A percentile compares a stretch with the other conserved stretches of the same genome.
Conservation (phyloP, 495 filamentous ascomycete species). For the Parathielavia appendiculata region DNA sequence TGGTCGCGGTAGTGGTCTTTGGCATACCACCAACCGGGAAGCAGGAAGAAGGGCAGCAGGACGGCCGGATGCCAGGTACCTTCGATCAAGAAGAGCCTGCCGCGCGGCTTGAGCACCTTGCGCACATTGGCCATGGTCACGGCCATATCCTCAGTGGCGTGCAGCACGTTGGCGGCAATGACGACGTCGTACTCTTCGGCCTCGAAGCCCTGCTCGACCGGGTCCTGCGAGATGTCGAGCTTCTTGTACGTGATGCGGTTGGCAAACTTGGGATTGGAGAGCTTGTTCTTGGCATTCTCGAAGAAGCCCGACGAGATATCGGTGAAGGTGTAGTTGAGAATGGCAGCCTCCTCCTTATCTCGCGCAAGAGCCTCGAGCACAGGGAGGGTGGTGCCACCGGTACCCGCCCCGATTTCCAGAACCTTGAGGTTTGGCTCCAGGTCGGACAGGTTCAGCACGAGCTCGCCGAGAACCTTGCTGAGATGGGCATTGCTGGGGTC, state of each 20-base stretch:
- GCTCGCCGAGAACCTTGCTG: not conserved
- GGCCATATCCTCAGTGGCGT: constrained; percentile 35
- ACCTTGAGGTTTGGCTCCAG: not conserved
- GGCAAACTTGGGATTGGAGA: not conserved
- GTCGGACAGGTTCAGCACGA: not conserved
- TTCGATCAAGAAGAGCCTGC: constrained; percentile 16
- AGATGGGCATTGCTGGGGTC: not conserved
- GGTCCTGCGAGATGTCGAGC: not conserved
- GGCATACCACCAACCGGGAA: constrained; percentile 46
- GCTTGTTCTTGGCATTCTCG: not conserved
- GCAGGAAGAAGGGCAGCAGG: constrained; percentile 30
- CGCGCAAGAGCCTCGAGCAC: not conserved
- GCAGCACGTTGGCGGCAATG: not conserved
- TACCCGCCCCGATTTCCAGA: not conserved
- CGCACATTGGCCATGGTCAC: constrained; percentile 32
- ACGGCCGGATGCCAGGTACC: constrained; percentile 6
- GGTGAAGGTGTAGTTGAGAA: not conserved
- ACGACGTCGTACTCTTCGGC: not conserved
- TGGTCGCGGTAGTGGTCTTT: constrained; percentile 28
- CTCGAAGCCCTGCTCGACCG: not conserved
- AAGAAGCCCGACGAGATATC: not conserved
- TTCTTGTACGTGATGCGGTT: not conserved
- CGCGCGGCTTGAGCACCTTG: constrained; percentile 38
- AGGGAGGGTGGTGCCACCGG: not conserved
- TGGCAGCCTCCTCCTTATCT: not conserved